Percentiles rank a stretch among this genome's conserved stretches.
phyloP scores from a whole-genome alignment of 768 basidiomycete species.

The Podaxis sp. region DNA sequence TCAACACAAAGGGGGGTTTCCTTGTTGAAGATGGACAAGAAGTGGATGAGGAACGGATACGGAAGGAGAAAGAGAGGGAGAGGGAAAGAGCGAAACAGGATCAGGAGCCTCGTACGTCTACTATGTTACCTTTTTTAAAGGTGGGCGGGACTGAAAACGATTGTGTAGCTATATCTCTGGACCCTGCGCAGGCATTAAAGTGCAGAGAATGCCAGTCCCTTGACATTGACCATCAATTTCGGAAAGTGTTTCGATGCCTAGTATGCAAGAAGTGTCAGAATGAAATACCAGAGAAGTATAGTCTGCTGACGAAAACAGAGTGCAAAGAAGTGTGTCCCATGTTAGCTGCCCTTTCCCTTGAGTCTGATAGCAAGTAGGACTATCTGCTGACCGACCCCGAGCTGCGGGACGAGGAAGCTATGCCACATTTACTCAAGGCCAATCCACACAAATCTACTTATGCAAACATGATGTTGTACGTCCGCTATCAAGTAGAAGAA shows the following conservation, averaged over 20 bases:
- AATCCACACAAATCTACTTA: constrained; percentile 96
- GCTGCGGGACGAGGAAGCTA: constrained; percentile 84
- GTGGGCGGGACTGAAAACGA: background rate
- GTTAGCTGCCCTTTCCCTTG: background rate
- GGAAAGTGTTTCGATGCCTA: constrained; percentile 78
- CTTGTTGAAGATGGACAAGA: constrained; percentile 87
- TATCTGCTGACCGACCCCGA: constrained; percentile 88
- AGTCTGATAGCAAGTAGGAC: constrained; percentile 54
- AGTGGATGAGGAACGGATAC: constrained; percentile 68
- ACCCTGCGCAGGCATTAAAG: constrained; percentile 73
- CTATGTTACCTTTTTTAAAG: background rate
- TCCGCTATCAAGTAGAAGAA: constrained; percentile 91
- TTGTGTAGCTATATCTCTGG: constrained; percentile 71
- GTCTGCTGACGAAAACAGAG: constrained; percentile 95
- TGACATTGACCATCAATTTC: constrained; percentile 83
- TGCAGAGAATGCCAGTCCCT: constrained; percentile 86
- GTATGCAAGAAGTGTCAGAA: constrained; percentile 93
- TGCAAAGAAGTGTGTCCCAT: constrained; percentile 78
- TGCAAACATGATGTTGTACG: constrained; percentile 98
- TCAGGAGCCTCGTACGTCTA: constrained; percentile 65
- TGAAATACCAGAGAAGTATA: constrained; percentile 88
- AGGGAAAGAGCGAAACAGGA: constrained; percentile 74
- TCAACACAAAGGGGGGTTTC: constrained; percentile 96
- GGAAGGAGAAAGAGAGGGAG: constrained; percentile 83
- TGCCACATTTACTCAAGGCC: constrained; percentile 92